A percentile compares a stretch with the other conserved stretches of the same genome.
These are phyloP conservation scores for Septoria linicola DNA, from an alignment of 2,329 filamentous ascomycete species.

Conservation along the genomic window DNA sequence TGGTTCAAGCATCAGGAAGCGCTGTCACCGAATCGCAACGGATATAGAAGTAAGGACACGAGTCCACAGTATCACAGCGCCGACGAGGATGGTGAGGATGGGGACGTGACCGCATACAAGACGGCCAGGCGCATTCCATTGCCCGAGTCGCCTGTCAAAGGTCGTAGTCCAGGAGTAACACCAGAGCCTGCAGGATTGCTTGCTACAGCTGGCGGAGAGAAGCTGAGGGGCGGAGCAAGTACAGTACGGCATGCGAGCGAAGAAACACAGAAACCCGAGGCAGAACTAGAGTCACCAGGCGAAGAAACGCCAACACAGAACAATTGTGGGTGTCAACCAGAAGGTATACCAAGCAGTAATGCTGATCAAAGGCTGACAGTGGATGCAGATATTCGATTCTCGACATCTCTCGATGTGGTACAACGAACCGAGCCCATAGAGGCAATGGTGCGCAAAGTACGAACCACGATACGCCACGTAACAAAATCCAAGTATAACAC, in stretches of 20 bases:
- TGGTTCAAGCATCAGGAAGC: constrained; percentile 53
- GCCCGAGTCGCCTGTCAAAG: constrained; percentile 54
- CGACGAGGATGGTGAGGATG: constrained; percentile 51
- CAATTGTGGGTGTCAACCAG: constrained; percentile 36
- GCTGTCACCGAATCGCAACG: constrained; percentile 46
- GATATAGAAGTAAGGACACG: constrained; percentile 55
- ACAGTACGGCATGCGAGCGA: constrained; percentile 25
- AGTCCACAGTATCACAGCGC: constrained; percentile 60
- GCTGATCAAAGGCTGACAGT: constrained; percentile 12
- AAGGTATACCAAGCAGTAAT: not conserved
- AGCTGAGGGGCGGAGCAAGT: constrained; percentile 24
- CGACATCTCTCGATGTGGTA: constrained; percentile 81
- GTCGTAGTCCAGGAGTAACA: constrained; percentile 37
- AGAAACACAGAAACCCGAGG: constrained; percentile 21
- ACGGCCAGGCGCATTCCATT: constrained; percentile 51
- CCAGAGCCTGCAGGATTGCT: constrained; percentile 29
- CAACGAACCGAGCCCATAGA: constrained; percentile 84
- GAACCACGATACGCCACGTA: constrained; percentile 57
- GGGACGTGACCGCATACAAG: constrained; percentile 43
- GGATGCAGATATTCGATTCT: constrained; percentile 76
- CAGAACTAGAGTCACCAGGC: constrained; percentile 25
- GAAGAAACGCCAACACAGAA: constrained; percentile 34
- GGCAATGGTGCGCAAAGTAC: constrained; percentile 64
- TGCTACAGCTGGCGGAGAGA: constrained; percentile 23
- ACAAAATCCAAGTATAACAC: constrained; percentile 70